Percentiles rank a stretch among this genome's conserved stretches.
Evolutionary conservation across 768 basidiomycete genomes (phyloP).

Genomic region (Boletus rex-veris): DNA sequence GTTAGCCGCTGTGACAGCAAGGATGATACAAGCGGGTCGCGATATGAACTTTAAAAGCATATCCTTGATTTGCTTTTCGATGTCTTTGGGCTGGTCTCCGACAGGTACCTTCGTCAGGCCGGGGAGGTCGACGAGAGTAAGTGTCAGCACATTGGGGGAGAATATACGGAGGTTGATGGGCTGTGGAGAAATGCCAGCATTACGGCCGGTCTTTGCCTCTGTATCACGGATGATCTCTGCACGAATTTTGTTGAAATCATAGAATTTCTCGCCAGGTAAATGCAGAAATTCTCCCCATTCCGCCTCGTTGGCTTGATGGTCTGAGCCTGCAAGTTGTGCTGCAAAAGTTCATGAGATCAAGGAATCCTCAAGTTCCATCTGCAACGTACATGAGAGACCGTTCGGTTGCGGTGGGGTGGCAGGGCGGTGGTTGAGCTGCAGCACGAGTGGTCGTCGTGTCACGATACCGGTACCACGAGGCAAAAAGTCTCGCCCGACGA

Average conservation of each 20-base stretch:
- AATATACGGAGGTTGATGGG: slow-evolving; percentile 98
- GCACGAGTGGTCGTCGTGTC: slow-evolving; percentile 90
- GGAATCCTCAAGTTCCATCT: neutral
- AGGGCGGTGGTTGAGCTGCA: slow-evolving; percentile 91
- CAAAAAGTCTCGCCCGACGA: slow-evolving; percentile 96
- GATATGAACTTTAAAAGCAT: slow-evolving; percentile 96
- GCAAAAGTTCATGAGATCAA: slow-evolving; percentile 5
- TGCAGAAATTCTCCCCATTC: slow-evolving; percentile 99
- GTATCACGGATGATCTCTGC: slow-evolving; percentile 97
- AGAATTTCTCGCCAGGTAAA: slow-evolving; percentile 95
- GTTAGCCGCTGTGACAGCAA: slow-evolving; percentile 95
- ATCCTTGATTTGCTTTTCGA: slow-evolving; percentile 95
- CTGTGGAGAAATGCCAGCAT: slow-evolving; percentile 94
- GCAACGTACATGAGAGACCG: slow-evolving; percentile 41
- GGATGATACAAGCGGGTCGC: slow-evolving; percentile 92
- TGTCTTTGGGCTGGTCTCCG: slow-evolving; percentile 94
- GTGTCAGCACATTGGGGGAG: slow-evolving; percentile 94
- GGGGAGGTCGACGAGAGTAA: slow-evolving; percentile 96
- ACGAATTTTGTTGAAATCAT: slow-evolving; percentile 95
- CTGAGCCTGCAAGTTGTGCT: slow-evolving; percentile 42
- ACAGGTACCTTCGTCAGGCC: slow-evolving; percentile 95
- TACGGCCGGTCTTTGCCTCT: slow-evolving; percentile 97
- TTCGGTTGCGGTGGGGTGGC: slow-evolving; percentile 45
- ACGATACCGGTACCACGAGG: slow-evolving; percentile 99
- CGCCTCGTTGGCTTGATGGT: slow-evolving; percentile 81